Percentiles rank a stretch among this genome's conserved stretches.
Conservation (phyloP, 257 asterid species). For the Thymus mandschuricus region DNA sequence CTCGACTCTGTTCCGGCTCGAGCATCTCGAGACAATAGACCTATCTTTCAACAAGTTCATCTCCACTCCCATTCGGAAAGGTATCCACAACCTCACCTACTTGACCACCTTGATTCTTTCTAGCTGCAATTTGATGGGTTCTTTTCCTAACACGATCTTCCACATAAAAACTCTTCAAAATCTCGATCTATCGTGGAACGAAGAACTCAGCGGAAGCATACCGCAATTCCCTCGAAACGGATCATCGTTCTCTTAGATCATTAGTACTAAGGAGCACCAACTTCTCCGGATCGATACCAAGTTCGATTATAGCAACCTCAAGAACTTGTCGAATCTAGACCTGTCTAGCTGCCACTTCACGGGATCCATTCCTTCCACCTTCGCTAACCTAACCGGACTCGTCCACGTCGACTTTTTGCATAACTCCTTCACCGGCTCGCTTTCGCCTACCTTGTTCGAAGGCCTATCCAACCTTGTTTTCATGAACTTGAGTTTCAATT, state of each 20-base stretch:
- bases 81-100: not conserved
- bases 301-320: not conserved
- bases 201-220: not conserved
- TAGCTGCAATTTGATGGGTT: not conserved
- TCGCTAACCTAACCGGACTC: not conserved
- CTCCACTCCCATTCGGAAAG: not conserved
- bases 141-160: not conserved
- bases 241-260: not conserved
- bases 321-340: not conserved
- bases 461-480: not conserved
- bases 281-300: not conserved
- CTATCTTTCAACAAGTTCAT: not conserved
- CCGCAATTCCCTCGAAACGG: not conserved
- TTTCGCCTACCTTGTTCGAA: not conserved
- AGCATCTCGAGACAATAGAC: not conserved
- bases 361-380: not conserved
- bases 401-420: not conserved
- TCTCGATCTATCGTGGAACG: not conserved
- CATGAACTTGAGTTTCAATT: not conserved
- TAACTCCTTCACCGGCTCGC: constrained; percentile 1
- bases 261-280: not conserved
- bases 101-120: not conserved
- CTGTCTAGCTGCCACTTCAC: not conserved
- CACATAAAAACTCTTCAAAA: not conserved
- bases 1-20: not conserved